Conservation (phyloP, 148 eudicot species). For the Chenopodium berlandieri region DNA sequence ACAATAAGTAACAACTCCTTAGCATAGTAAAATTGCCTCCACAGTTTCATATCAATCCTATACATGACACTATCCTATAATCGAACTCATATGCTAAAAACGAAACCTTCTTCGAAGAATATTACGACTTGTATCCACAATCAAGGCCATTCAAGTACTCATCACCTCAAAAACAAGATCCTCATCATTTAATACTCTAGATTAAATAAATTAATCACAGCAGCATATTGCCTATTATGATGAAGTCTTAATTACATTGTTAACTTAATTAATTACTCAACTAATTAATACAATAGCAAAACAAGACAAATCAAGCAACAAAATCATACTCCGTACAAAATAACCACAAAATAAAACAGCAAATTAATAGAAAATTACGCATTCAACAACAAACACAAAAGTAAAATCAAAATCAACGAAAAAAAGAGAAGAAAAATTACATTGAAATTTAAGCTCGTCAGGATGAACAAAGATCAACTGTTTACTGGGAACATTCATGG, state of each 20-base stretch:
- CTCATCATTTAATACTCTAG: not conserved
- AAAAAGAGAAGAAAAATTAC: conserved; percentile 31
- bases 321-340: not conserved
- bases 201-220: not conserved
- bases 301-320: not conserved
- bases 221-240: not conserved
- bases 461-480: conserved; percentile 72
- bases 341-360: too few relatives aligned
- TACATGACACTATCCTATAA: not conserved
- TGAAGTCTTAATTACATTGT: not conserved
- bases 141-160: not conserved
- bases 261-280: not conserved
- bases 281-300: not conserved
- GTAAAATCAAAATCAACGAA: not conserved
- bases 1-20: not conserved
- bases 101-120: not conserved
- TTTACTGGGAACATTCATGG: conserved; percentile 40
- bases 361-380: not conserved
- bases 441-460: conserved; percentile 70
- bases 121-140: not conserved
- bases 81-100: not conserved
- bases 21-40: not conserved
- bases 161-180: not conserved
- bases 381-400: not conserved
- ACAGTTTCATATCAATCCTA: not conserved